These are phyloP conservation scores for Solanum verrucosum DNA, from an alignment of 257 asterid species.

Conservation along the genomic window DNA sequence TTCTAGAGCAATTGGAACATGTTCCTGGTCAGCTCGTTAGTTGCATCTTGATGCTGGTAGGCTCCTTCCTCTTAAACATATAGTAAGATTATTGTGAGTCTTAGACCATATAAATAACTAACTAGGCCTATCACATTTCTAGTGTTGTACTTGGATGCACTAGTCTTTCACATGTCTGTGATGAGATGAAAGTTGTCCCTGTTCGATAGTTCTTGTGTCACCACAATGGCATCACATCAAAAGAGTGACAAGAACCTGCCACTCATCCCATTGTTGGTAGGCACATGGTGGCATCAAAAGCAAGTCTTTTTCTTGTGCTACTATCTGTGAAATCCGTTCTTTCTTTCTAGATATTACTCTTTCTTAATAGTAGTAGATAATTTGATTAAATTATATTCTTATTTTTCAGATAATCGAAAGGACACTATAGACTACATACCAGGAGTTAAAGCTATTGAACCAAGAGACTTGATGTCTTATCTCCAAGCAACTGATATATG, in stretches of 20 bases:
- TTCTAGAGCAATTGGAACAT: neutral
- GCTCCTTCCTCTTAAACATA: no score
- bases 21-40: neutral
- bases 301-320: neutral
- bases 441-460: constrained; percentile 49
- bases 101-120: no score
- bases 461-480: constrained; percentile 52
- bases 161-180: neutral
- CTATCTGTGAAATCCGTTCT: neutral
- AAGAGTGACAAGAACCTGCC: neutral
- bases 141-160: neutral
- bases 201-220: neutral
- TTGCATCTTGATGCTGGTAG: no score
- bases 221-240: neutral
- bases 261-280: neutral
- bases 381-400: neutral
- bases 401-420: constrained; percentile 28
- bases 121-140: neutral
- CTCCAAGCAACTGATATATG: constrained; percentile 43
- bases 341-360: neutral
- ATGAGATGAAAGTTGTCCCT: neutral
- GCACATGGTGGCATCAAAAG: neutral
- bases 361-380: neutral
- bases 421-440: constrained; percentile 60
- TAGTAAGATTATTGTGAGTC: no score